phyloP scores from a whole-genome alignment of 2,329 filamentous ascomycete species.

The Diaporthe humulicola region DNA sequence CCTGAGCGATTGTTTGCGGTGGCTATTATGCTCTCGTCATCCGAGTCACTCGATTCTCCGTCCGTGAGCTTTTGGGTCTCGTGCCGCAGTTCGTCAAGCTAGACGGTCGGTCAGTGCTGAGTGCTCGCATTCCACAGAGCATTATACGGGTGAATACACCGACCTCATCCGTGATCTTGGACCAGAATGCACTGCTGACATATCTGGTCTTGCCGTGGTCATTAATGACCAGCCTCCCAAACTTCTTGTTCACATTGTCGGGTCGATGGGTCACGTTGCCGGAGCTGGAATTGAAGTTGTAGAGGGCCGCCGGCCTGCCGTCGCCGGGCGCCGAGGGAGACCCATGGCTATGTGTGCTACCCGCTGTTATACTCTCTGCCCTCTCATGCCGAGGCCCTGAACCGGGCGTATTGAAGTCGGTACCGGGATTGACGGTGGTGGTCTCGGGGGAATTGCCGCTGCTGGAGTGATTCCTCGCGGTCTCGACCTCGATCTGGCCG shows the following conservation, averaged over 20 bases:
- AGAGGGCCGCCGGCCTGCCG: constrained; percentile 39
- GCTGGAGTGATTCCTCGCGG: constrained; percentile 53
- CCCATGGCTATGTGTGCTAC: constrained; percentile 41
- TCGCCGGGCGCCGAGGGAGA: constrained; percentile 41
- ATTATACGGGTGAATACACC: not conserved
- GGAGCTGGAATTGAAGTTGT: constrained; percentile 40
- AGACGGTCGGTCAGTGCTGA: constrained; percentile 11
- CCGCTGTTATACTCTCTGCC: constrained; percentile 41
- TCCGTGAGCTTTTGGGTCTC: constrained; percentile 64
- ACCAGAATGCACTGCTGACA: constrained; percentile 83
- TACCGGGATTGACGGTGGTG: constrained; percentile 26
- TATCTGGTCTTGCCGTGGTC: constrained; percentile 78
- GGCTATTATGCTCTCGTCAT: constrained; percentile 69
- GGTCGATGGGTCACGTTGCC: constrained; percentile 40
- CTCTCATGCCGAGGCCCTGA: constrained; percentile 39
- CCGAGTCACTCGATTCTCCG: constrained; percentile 70
- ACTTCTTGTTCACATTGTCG: constrained; percentile 62
- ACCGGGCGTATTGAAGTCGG: constrained; percentile 43
- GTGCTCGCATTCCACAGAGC: constrained; percentile 1
- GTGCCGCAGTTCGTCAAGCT: constrained; percentile 61
- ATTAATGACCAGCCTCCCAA: constrained; percentile 78
- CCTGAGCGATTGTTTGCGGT: constrained; percentile 53
- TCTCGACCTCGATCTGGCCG: constrained; percentile 72
- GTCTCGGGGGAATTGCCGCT: constrained; percentile 56
- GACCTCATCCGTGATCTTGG: constrained; percentile 81